These are phyloP conservation scores for Colletotrichum melonis DNA, from an alignment of 2,329 filamentous ascomycete species.

Conservation along the genomic window DNA sequence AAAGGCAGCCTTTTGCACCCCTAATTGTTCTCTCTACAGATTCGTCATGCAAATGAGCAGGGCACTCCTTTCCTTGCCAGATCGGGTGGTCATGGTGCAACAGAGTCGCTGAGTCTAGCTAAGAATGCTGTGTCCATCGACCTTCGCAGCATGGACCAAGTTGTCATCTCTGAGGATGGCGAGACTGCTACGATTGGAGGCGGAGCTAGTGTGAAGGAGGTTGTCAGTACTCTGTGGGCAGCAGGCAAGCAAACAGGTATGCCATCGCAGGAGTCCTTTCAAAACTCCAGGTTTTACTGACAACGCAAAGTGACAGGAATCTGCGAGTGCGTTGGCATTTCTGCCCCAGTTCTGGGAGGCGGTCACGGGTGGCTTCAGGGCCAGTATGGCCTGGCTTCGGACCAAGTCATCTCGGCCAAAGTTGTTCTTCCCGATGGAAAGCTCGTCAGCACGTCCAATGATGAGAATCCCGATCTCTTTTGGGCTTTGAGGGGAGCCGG, in stretches of 20 bases:
- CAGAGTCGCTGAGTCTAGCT: slow-evolving; percentile 21
- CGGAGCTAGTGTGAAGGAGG: slow-evolving; percentile 32
- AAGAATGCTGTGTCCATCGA: slow-evolving; percentile 39
- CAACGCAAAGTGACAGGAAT: slow-evolving; percentile 35
- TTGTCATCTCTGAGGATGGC: slow-evolving; percentile 26
- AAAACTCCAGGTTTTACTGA: not conserved
- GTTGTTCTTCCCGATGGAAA: slow-evolving; percentile 43
- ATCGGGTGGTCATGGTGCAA: slow-evolving; percentile 36
- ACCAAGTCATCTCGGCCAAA: slow-evolving; percentile 46
- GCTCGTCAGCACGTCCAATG: slow-evolving; percentile 37
- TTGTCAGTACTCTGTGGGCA: slow-evolving; percentile 13
- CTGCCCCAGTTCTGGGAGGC: slow-evolving; percentile 37
- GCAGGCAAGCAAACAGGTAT: slow-evolving; percentile 22
- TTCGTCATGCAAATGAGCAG: slow-evolving; percentile 17
- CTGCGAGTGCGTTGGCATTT: slow-evolving; percentile 43
- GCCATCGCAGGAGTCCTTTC: not conserved
- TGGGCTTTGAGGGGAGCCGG: slow-evolving; percentile 64
- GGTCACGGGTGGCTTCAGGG: slow-evolving; percentile 34
- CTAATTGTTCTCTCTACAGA: not conserved
- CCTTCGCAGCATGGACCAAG: slow-evolving; percentile 35
- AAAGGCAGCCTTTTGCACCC: not conserved
- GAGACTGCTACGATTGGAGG: slow-evolving; percentile 31
- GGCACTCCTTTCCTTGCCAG: slow-evolving; percentile 21
- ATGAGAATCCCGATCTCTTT: slow-evolving; percentile 51
- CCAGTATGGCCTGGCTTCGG: slow-evolving; percentile 39